phyloP scores from a whole-genome alignment of 2,329 filamentous ascomycete genomes.

The Penicillium sp. region DNA sequence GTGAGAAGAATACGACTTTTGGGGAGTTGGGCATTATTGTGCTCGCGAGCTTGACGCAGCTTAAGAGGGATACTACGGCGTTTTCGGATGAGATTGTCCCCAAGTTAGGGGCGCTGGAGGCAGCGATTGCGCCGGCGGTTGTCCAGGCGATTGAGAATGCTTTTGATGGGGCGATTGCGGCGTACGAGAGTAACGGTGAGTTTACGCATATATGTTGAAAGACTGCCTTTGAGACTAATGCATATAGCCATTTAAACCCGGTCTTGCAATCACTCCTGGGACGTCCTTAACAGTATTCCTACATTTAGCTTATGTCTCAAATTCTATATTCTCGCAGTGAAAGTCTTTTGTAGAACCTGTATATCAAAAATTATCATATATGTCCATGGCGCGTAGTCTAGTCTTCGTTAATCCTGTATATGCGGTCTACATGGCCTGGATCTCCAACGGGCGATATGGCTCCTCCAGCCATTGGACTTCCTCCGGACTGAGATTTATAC shows the following conservation, averaged over 20 bases:
- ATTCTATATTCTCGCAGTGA: neutral
- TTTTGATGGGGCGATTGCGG: neutral
- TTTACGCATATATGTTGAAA: neutral
- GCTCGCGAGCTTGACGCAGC: neutral
- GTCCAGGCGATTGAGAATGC: neutral
- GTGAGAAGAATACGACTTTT: neutral
- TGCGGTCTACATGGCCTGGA: constrained; percentile 3
- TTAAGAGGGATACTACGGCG: neutral
- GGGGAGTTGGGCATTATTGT: neutral
- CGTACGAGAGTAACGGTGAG: neutral
- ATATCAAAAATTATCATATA: neutral
- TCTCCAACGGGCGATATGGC: constrained; percentile 2
- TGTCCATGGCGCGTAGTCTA: neutral
- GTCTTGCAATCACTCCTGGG: no score
- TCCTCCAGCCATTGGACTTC: constrained; percentile 3
- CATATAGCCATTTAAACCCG: neutral
- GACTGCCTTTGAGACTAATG: neutral
- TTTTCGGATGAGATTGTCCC: neutral
- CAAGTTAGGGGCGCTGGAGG: neutral
- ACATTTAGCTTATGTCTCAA: neutral
- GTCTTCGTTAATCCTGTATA: no score
- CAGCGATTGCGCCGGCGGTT: neutral
- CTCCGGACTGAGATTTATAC: neutral
- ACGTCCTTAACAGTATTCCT: neutral
- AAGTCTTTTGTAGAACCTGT: no score